Evolutionary conservation across 1,139 yeast species (phyloP).

Genomic region (Saccharomyces uvarum): DNA sequence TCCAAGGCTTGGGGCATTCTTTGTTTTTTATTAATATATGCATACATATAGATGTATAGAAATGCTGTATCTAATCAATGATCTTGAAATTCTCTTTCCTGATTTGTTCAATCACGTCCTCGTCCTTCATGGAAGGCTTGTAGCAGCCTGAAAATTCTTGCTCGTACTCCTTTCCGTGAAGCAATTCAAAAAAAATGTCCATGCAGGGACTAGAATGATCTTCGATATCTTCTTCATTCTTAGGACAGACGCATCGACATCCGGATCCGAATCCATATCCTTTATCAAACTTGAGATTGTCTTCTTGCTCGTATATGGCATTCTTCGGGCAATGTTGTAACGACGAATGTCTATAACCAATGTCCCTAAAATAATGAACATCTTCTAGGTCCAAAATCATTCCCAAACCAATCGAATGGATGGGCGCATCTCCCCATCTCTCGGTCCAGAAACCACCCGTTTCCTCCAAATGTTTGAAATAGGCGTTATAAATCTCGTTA

Average conservation of each 20-base stretch:
- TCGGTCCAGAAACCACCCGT: constrained; percentile 77
- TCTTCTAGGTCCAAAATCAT: constrained; percentile 58
- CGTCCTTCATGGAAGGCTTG: constrained; percentile 8
- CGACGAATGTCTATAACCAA: constrained; percentile 73
- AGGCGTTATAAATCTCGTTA: constrained; percentile 52
- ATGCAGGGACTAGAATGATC: constrained; percentile 19
- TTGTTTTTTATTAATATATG: background rate
- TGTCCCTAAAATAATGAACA: constrained; percentile 78
- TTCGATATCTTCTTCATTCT: constrained; percentile 24
- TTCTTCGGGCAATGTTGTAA: constrained; percentile 77
- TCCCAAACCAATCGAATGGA: constrained; percentile 75
- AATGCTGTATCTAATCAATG: background rate
- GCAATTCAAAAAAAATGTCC: constrained; percentile 14
- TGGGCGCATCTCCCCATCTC: constrained; percentile 93
- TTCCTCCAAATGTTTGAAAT: constrained; percentile 55
- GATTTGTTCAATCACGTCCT: constrained; percentile 13
- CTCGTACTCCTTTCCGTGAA: constrained; percentile 9
- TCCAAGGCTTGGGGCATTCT: too few species aligned
- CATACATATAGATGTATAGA: background rate
- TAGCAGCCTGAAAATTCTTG: constrained; percentile 8
- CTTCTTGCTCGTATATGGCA: constrained; percentile 3
- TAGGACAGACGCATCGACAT: constrained; percentile 67
- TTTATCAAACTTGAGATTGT: background rate
- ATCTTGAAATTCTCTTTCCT: constrained; percentile 11
- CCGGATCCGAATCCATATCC: background rate